Conservation (phyloP, 371 early-diverging fungal species). For the Basidiobolus meristosporus region DNA sequence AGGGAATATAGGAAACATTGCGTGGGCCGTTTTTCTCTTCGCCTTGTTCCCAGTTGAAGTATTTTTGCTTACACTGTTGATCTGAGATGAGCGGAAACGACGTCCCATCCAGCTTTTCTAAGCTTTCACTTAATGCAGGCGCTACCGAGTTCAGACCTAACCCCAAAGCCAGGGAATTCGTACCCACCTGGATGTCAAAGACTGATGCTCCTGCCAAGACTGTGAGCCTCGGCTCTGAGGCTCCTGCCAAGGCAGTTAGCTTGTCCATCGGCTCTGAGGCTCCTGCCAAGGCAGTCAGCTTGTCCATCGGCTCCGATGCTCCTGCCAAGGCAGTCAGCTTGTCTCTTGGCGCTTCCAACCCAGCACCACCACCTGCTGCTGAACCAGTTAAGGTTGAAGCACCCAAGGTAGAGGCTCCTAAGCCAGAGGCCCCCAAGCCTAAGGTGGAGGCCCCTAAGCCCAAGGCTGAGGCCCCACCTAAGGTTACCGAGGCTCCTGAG, state of each 20-base stretch:
- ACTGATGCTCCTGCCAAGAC: background rate
- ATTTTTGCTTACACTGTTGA: too few relatives aligned
- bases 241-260: conserved; percentile 3
- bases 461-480: conserved; percentile 3
- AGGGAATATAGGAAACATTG: too few relatives aligned
- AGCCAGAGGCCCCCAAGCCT: too few relatives aligned
- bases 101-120: too few relatives aligned
- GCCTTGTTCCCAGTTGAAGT: too few relatives aligned
- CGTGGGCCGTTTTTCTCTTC: too few relatives aligned
- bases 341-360: background rate
- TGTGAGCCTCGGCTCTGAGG: conserved; percentile 1
- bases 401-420: conserved; percentile 4
- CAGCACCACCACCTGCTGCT: conserved; percentile 3
- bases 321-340: conserved; percentile 7
- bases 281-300: conserved; percentile 8
- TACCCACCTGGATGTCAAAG: conserved; percentile 16
- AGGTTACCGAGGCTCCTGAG: conserved; percentile 4
- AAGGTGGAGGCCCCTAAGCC: conserved; percentile 2
- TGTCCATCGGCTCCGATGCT: conserved; percentile 5
- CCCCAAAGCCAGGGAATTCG: conserved; percentile 14
- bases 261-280: conserved; percentile 6
- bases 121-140: conserved; percentile 21
- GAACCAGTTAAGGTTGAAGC: conserved; percentile 1
- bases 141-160: conserved; percentile 30
- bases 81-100: too few relatives aligned